Evolutionary conservation across 2,329 filamentous ascomycete genomes (phyloP).

Genomic region (Fusarium begoniae): DNA sequence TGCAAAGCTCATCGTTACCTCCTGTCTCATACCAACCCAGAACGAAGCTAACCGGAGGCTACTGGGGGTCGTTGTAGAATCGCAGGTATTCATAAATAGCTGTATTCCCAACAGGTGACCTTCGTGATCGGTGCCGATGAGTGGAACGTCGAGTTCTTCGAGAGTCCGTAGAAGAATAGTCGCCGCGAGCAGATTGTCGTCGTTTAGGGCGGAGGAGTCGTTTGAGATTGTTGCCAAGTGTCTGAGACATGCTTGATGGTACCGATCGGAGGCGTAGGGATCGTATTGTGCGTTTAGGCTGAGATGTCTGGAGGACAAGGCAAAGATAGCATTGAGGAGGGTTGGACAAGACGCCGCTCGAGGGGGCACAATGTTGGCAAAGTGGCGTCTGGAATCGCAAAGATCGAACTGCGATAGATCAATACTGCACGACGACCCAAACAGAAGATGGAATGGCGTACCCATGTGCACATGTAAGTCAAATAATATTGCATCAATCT

Average conservation of each 20-base stretch:
- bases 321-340: slow-evolving; percentile 66
- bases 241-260: slow-evolving; percentile 63
- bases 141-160: slow-evolving; percentile 60
- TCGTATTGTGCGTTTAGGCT: slow-evolving; percentile 56
- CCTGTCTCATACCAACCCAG: slow-evolving; percentile 66
- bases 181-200: slow-evolving; percentile 65
- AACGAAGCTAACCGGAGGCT: slow-evolving; percentile 62
- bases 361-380: slow-evolving; percentile 63
- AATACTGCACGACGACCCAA: background rate
- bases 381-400: slow-evolving; percentile 56
- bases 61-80: slow-evolving; percentile 42
- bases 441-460: background rate
- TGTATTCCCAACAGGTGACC: slow-evolving; percentile 58
- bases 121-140: slow-evolving; percentile 56
- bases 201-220: slow-evolving; percentile 49
- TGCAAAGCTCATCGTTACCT: slow-evolving; percentile 66
- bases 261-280: slow-evolving; percentile 58
- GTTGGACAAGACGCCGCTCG: slow-evolving; percentile 60
- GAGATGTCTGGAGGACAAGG: slow-evolving; percentile 64
- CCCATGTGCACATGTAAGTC: slow-evolving; percentile 44
- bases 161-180: slow-evolving; percentile 66
- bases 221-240: slow-evolving; percentile 59
- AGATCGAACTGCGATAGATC: slow-evolving; percentile 51
- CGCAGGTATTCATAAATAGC: slow-evolving; percentile 56
- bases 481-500: slow-evolving; percentile 43